Percentiles rank a stretch among this genome's conserved stretches.
Evolutionary conservation across 2,329 filamentous ascomycete genomes (phyloP).

Genomic region (Colletotrichum tamarilloi): DNA sequence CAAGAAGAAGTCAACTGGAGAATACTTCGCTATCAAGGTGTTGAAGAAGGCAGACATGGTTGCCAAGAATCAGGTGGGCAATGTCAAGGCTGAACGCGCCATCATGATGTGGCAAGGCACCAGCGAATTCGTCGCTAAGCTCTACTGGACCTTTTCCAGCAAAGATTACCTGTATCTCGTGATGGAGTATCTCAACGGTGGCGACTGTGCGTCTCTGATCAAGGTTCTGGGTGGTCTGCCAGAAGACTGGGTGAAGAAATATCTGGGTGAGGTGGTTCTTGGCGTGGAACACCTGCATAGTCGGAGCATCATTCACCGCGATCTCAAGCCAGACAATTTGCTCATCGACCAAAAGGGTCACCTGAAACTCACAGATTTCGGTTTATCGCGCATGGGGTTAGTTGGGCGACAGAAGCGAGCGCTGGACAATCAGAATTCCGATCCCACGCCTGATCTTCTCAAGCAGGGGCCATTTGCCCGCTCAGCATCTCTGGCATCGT

Average conservation of each 20-base stretch:
- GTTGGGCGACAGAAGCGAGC: slow-evolving; percentile 96
- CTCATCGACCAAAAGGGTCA: slow-evolving; percentile 97
- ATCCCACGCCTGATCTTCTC: slow-evolving; percentile 90
- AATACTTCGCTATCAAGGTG: slow-evolving; percentile 99
- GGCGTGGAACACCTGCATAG: slow-evolving; percentile 96
- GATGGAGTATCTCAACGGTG: slow-evolving; percentile 99
- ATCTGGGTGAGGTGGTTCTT: slow-evolving; percentile 94
- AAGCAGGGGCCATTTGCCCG: slow-evolving; percentile 93
- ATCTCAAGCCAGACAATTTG: slow-evolving; percentile 96
- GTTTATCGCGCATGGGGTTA: slow-evolving; percentile 95
- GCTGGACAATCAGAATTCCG: slow-evolving; percentile 78
- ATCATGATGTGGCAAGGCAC: slow-evolving; percentile 99
- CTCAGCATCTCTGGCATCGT: slow-evolving; percentile 86
- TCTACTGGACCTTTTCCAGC: slow-evolving; percentile 99
- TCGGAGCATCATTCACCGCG: slow-evolving; percentile 94
- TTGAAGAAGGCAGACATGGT: slow-evolving; percentile 99
- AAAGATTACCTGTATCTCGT: slow-evolving; percentile 99
- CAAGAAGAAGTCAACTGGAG: slow-evolving; percentile 98
- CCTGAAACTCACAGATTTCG: slow-evolving; percentile 97
- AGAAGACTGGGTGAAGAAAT: slow-evolving; percentile 98
- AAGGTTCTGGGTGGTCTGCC: slow-evolving; percentile 92
- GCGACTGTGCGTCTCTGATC: slow-evolving; percentile 95
- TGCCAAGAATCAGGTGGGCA: slow-evolving; percentile 98
- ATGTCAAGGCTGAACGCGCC: slow-evolving; percentile 96
- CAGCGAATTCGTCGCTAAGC: slow-evolving; percentile 97